Conservation (phyloP, 352 stramenopile genomes). For the Phytophthora hybrid region DNA sequence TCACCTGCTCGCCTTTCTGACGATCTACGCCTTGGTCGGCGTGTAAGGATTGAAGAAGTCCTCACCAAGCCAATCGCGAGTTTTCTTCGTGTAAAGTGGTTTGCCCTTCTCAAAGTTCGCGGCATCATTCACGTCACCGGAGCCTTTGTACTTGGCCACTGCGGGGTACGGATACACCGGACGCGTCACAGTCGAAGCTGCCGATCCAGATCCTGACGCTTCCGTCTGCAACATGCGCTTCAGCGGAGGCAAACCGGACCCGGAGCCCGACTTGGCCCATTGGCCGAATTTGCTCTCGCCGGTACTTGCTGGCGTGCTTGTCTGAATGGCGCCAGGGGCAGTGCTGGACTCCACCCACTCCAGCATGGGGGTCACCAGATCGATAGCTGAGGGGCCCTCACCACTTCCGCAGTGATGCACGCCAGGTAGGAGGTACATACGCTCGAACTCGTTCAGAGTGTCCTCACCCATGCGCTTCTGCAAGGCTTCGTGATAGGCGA, state of each 20-base stretch:
- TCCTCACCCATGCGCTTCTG: conserved; percentile 42
- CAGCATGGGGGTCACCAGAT: conserved; percentile 57
- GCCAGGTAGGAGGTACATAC: conserved; percentile 53
- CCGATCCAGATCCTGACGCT: conserved; percentile 32
- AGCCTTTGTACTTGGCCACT: conserved; percentile 42
- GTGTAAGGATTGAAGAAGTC: conserved; percentile 43
- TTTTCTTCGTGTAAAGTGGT: conserved; percentile 47
- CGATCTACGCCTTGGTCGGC: conserved; percentile 22
- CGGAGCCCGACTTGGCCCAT: conserved; percentile 34
- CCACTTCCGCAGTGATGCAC: conserved; percentile 57
- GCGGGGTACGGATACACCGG: conserved; percentile 42
- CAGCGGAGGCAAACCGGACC: background rate
- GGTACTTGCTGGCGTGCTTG: conserved; percentile 30
- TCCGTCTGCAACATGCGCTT: conserved; percentile 24
- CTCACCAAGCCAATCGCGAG: conserved; percentile 34
- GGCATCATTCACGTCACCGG: conserved; percentile 36
- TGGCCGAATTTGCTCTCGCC: conserved; percentile 40
- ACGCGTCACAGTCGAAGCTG: conserved; percentile 31
- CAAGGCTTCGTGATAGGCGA: conserved; percentile 53
- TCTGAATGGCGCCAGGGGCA: conserved; percentile 40
- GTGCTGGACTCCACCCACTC: conserved; percentile 48
- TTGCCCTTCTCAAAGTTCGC: conserved; percentile 41
- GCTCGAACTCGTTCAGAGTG: conserved; percentile 46
- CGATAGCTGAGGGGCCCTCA: conserved; percentile 48
- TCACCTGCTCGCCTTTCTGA: too few species aligned